Percentiles rank a stretch among this genome's conserved stretches.
Conservation (phyloP, 805 yeast species). For the Metschnikowia sp. region DNA sequence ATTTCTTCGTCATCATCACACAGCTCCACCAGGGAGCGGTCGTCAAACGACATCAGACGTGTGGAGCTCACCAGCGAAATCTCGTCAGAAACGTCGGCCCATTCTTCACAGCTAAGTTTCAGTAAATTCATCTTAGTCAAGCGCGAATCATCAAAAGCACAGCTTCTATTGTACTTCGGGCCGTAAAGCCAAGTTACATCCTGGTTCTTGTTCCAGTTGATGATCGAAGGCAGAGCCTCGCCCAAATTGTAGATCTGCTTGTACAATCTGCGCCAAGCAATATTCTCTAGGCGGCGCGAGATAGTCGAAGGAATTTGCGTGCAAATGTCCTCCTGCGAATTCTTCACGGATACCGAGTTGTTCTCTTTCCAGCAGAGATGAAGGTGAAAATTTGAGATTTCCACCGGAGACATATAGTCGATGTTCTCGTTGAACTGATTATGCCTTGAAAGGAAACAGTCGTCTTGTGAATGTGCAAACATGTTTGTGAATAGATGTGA, state of each 20-base stretch:
- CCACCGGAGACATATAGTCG: constrained; percentile 26
- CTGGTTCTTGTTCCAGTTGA: constrained; percentile 53
- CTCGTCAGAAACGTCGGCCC: constrained; percentile 9
- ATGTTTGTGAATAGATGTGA: neutral
- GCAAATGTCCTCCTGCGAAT: constrained; percentile 19
- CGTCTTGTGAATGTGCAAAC: constrained; percentile 12
- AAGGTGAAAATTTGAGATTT: constrained; percentile 17
- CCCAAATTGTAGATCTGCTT: constrained; percentile 27
- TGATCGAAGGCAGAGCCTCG: constrained; percentile 39
- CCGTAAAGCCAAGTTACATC: constrained; percentile 57
- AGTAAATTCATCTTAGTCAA: constrained; percentile 10
- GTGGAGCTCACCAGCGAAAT: constrained; percentile 10
- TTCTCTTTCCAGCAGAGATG: constrained; percentile 26
- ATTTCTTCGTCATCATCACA: constrained; percentile 13
- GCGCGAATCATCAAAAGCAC: constrained; percentile 1
- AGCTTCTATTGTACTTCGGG: constrained; percentile 30
- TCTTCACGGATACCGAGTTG: constrained; percentile 17
- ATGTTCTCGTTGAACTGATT: constrained; percentile 22
- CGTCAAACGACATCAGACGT: constrained; percentile 12
- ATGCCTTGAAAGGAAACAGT: constrained; percentile 8
- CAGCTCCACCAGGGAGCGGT: constrained; percentile 8
- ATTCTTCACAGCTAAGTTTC: neutral
- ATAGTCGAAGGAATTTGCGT: constrained; percentile 20
- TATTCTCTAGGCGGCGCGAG: constrained; percentile 31
- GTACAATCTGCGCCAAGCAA: constrained; percentile 39